Base-by-base conservation (phyloP, 2,329 filamentous ascomycete genomes). In the Tetracladium maxilliforme region DNA sequence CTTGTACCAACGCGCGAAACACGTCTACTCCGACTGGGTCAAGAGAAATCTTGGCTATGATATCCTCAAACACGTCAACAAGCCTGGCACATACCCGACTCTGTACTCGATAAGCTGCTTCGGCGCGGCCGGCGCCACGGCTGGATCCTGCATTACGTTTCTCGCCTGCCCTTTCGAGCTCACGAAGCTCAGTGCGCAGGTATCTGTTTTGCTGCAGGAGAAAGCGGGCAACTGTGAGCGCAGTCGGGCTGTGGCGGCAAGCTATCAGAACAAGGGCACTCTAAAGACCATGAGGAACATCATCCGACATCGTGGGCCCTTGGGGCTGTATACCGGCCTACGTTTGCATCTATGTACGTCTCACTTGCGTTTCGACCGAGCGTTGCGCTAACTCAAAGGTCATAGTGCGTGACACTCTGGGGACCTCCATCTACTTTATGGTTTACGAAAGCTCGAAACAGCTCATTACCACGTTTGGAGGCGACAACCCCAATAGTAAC, bases 401-500 rank as follows among this genome's bases (percentile, higher is more conserved):
- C 14, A 14, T 34, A 81, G 79, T 86, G 40, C 69, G 82, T 32
- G 82, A 92, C 49, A 86, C 80, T 1, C 59, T 90, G 31, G 82
- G 82, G 27, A 92, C 82, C 2, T 69, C 71, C 16, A 81, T 87
- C 30, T 92, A 92, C 48, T 92, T 92, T 44, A 81, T 80, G 54
- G 86, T 82, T 16, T 92, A 92, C 47, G 82, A 92, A 50, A 84
- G 78, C 45, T 70, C 72, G 38, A 92, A 92, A 45, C 81, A 90
- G 47, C 53, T 87, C 14, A 64, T 84, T 34, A 80, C 76, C 12
- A 82, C 80, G 10, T 70, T 79, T 34, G 70, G 67, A 21, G 67
- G 77, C 23, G 76, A 78, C 34, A 65, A 65, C 32, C 72, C 74
- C 6, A 71, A 79, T n/a, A 81, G 77, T 24, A 79, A 78, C 41